Conservation (phyloP, 2,329 filamentous ascomycete genomes). For the Colletotrichum sidae region DNA sequence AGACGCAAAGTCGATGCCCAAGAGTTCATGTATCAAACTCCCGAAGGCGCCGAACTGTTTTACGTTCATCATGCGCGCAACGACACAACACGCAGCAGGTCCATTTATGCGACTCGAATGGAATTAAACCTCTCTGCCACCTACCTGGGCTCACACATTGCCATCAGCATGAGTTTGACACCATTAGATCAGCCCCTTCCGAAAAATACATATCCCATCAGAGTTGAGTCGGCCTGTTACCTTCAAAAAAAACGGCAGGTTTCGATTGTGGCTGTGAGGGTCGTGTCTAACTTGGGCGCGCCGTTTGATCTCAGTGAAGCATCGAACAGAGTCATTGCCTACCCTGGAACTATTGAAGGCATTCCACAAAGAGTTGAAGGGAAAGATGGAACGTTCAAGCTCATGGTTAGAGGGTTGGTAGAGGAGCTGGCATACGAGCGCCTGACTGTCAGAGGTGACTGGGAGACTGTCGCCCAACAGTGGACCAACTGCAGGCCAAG, state of each 20-base stretch:
- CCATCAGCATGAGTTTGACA: slow-evolving; percentile 46
- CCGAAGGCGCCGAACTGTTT: slow-evolving; percentile 47
- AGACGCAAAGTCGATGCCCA: slow-evolving; percentile 42
- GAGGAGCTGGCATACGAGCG: slow-evolving; percentile 40
- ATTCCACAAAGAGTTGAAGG: slow-evolving; percentile 5
- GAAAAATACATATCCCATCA: slow-evolving; percentile 45
- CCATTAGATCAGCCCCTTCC: slow-evolving; percentile 47
- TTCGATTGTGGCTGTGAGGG: slow-evolving; percentile 37
- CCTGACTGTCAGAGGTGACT: slow-evolving; percentile 29
- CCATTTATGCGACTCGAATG: slow-evolving; percentile 49
- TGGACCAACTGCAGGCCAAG: too few species aligned
- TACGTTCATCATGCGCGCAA: slow-evolving; percentile 50
- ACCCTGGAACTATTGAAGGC: slow-evolving; percentile 35
- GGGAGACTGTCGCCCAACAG: slow-evolving; percentile 26
- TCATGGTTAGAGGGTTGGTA: slow-evolving; percentile 30
- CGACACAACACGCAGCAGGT: slow-evolving; percentile 41
- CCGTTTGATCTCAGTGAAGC: slow-evolving; percentile 42
- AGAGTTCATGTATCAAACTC: slow-evolving; percentile 46
- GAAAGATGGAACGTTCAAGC: slow-evolving; percentile 32
- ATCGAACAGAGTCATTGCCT: slow-evolving; percentile 42
- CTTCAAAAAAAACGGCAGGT: background rate
- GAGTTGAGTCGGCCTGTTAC: slow-evolving; percentile 37
- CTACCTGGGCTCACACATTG: slow-evolving; percentile 43
- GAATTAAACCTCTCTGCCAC: slow-evolving; percentile 40
- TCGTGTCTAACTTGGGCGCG: slow-evolving; percentile 39